Conservation (phyloP, 2,329 filamentous ascomycete genomes). For the Ophiostoma populinum region DNA sequence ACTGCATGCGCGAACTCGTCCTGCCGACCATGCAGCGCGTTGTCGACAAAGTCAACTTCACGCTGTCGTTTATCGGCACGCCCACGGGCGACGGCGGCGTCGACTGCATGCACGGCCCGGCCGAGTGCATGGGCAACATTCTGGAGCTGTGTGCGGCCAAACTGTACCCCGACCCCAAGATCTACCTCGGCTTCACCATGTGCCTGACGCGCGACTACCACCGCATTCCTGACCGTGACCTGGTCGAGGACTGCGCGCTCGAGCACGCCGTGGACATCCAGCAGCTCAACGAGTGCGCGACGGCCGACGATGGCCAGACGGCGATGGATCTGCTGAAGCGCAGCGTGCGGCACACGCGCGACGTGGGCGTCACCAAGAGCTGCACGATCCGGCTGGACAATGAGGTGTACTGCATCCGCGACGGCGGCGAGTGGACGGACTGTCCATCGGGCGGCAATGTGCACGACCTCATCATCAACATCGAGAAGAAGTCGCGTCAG, state of each 20-base stretch:
- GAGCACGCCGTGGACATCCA: conserved; percentile 80
- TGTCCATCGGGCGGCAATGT: conserved; percentile 53
- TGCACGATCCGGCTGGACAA: conserved; percentile 67
- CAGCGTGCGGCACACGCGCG: conserved; percentile 46
- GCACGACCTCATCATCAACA: conserved; percentile 57
- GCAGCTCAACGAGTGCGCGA: conserved; percentile 65
- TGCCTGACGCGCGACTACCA: conserved; percentile 65
- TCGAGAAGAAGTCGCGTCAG: conserved; percentile 47
- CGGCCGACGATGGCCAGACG: conserved; percentile 54
- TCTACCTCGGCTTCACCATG: conserved; percentile 82
- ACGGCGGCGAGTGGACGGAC: conserved; percentile 61
- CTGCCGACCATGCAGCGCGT: conserved; percentile 74
- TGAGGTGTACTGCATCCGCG: conserved; percentile 68
- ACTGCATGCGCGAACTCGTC: conserved; percentile 63
- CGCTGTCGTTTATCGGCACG: conserved; percentile 75
- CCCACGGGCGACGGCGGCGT: conserved; percentile 52
- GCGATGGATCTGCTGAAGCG: conserved; percentile 49
- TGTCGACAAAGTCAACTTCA: conserved; percentile 76
- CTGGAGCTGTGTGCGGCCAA: conserved; percentile 78
- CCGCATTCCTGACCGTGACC: conserved; percentile 58
- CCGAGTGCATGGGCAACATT: conserved; percentile 85
- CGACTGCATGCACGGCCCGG: conserved; percentile 73
- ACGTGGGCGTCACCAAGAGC: conserved; percentile 50
- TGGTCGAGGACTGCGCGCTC: conserved; percentile 74
- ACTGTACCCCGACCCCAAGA: conserved; percentile 71